Base-by-base conservation (phyloP, 2,329 filamentous ascomycete genomes). In the Akanthomyces uredinophilus region DNA sequence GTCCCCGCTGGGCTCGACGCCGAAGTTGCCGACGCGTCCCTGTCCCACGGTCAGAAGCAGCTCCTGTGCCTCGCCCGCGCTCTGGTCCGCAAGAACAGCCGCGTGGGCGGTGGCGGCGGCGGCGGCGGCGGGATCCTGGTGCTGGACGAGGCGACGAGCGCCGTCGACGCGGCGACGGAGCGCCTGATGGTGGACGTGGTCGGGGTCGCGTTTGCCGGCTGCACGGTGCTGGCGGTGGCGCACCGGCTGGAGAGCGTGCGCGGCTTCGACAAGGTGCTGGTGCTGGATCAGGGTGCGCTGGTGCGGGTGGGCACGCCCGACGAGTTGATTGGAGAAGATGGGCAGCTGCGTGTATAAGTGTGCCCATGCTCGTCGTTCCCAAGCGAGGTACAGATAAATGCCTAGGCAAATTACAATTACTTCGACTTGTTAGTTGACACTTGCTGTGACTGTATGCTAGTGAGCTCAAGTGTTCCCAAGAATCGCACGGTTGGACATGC, bases 141-240 rank as follows among this genome's bases (percentile, higher is more conserved):
- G 16, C 32, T 58, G 2, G 62, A 64, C 18, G 62, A 64, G 53
- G 58, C 60, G 5, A 62, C 59, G 29, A 64, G 53, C 22, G 27
- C 47, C n/a, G 32, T 64, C 22, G 62, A 64, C 41, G 47, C 29
- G 13, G 58, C 24, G 24, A 64, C 62, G n/a, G 49, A 54, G 57
- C 39, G 58, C 24, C n/a, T 49, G 24, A 50, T 55, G 32, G 22
- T 53, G 35, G 27, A 60, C 16, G 32, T 60, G 20, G 16, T 60
- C 29, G 39, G 39, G 55, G 10, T 8, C 20, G 27, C 8, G 1
- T 61, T 55, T 46, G 22, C 29, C 22, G 14, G 14, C 14, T 51
- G 44, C 43, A 63, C 62, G 29, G 57, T 61, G 14, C 44, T 63
- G 22, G 51, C 58, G 5, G 52, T 57, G 27, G 51, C 57, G 35